These are phyloP conservation scores for Magnusiomyces suaveolens DNA, from an alignment of 1,139 yeast species.

Conservation along the genomic window DNA sequence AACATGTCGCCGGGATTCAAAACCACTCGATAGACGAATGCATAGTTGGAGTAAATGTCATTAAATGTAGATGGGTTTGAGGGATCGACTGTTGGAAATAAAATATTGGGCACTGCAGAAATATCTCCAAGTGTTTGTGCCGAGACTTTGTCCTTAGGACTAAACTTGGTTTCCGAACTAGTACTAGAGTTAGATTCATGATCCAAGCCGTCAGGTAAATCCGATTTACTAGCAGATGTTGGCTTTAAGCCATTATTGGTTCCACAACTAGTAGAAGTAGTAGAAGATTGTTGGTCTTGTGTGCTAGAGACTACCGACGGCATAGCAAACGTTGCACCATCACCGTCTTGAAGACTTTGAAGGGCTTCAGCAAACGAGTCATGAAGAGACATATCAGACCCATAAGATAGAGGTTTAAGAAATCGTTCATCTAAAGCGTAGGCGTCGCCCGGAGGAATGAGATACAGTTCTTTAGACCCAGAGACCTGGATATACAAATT, in stretches of 20 bases:
- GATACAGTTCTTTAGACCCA: conserved; percentile 30
- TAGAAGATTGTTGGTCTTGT: too few species aligned
- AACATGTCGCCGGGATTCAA: conserved; percentile 33
- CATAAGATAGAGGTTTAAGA: conserved; percentile 8
- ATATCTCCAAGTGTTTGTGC: background rate
- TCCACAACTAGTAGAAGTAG: too few species aligned
- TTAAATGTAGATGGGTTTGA: conserved; percentile 17
- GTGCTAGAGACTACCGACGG: too few species aligned
- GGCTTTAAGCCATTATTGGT: background rate
- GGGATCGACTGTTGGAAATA: conserved; percentile 33
- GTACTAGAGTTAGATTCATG: too few species aligned
- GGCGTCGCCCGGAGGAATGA: conserved; percentile 32
- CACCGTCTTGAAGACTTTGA: background rate
- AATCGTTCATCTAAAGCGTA: conserved; percentile 25
- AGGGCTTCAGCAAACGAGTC: background rate
- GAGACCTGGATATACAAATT: conserved; percentile 32
- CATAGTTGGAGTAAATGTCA: conserved; percentile 17
- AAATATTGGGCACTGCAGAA: conserved; percentile 13
- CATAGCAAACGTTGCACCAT: background rate
- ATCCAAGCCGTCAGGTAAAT: too few species aligned
- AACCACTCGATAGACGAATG: conserved; percentile 25
- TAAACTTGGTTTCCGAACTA: background rate
- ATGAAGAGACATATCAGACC: conserved; percentile 3
- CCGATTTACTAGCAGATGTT: background rate
- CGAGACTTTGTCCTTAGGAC: background rate